A percentile compares a stretch with the other conserved stretches of the same genome.
Evolutionary conservation across 352 stramenopile species (phyloP).

Genomic region (Globisporangium middletonii): DNA sequence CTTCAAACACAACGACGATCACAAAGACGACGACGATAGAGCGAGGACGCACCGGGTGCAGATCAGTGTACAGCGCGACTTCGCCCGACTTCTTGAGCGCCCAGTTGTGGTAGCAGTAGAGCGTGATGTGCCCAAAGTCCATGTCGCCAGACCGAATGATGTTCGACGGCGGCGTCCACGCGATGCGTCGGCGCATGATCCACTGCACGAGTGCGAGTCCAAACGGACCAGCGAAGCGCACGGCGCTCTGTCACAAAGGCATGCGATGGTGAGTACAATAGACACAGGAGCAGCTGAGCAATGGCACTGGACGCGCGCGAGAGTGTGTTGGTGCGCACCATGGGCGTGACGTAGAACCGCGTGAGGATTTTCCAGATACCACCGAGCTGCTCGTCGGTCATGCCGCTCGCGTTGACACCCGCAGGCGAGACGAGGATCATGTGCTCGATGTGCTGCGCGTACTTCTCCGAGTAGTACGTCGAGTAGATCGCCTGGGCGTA

Average conservation of each 20-base stretch:
- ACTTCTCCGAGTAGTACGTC: conserved; percentile 75
- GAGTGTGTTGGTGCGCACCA: conserved; percentile 38
- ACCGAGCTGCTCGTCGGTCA: conserved; percentile 31
- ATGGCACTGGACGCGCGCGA: too few species aligned
- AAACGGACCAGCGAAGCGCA: conserved; percentile 62
- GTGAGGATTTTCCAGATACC: conserved; percentile 35
- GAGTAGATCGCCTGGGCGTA: conserved; percentile 54
- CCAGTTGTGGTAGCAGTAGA: conserved; percentile 84
- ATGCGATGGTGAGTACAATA: background rate
- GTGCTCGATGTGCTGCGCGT: conserved; percentile 63
- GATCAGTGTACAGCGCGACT: conserved; percentile 68
- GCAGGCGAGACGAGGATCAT: conserved; percentile 72
- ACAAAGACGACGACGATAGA: background rate
- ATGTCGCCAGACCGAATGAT: conserved; percentile 69
- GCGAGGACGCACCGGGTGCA: conserved; percentile 42
- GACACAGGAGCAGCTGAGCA: background rate
- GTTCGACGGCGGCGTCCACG: conserved; percentile 59
- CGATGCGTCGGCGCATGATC: conserved; percentile 49
- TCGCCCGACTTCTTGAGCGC: conserved; percentile 64
- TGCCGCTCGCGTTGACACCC: conserved; percentile 39
- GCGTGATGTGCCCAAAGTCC: conserved; percentile 60
- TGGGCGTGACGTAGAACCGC: conserved; percentile 56
- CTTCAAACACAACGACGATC: background rate
- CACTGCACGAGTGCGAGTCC: conserved; percentile 46
- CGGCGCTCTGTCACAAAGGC: conserved; percentile 27